Evolutionary conservation across 805 yeast genomes (phyloP).

Genomic region (Wickerhamiella siamensis): DNA sequence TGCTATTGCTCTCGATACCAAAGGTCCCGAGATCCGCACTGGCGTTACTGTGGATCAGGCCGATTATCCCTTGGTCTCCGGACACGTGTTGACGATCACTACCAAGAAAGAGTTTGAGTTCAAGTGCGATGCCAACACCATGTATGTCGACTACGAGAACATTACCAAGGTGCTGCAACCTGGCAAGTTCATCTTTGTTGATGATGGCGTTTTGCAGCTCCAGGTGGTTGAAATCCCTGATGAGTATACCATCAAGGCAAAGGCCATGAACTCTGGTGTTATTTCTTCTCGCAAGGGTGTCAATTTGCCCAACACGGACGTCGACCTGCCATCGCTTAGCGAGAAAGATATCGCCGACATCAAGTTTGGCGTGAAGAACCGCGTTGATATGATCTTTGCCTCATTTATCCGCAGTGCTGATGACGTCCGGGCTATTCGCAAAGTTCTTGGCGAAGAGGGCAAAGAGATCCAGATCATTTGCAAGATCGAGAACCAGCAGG

Average conservation of each 20-base stretch:
- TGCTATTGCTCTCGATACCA: slow-evolving; percentile 96
- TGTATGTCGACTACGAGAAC: slow-evolving; percentile 91
- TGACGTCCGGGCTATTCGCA: slow-evolving; percentile 81
- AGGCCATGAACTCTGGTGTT: slow-evolving; percentile 86
- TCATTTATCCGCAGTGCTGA: slow-evolving; percentile 92
- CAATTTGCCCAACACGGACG: slow-evolving; percentile 97
- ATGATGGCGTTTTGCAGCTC: slow-evolving; percentile 95
- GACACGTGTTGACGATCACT: slow-evolving; percentile 85
- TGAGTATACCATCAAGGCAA: slow-evolving; percentile 68
- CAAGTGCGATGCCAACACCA: slow-evolving; percentile 59
- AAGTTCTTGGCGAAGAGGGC: slow-evolving; percentile 94
- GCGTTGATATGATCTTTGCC: slow-evolving; percentile 96
- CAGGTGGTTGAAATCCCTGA: slow-evolving; percentile 78
- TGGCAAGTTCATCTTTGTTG: slow-evolving; percentile 88
- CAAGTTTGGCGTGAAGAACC: slow-evolving; percentile 90
- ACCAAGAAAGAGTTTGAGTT: slow-evolving; percentile 71
- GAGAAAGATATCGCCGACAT: slow-evolving; percentile 93
- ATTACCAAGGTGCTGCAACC: slow-evolving; percentile 81
- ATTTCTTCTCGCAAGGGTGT: slow-evolving; percentile 98
- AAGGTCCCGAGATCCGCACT: slow-evolving; percentile 99
- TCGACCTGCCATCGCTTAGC: slow-evolving; percentile 92
- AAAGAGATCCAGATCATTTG: slow-evolving; percentile 89
- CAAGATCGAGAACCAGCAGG: slow-evolving; percentile 98
- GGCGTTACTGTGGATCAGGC: slow-evolving; percentile 74
- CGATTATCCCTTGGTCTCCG: slow-evolving; percentile 72